These are phyloP conservation scores for Sungouiella thailandica DNA, from an alignment of 805 yeast species.

Conservation along the genomic window DNA sequence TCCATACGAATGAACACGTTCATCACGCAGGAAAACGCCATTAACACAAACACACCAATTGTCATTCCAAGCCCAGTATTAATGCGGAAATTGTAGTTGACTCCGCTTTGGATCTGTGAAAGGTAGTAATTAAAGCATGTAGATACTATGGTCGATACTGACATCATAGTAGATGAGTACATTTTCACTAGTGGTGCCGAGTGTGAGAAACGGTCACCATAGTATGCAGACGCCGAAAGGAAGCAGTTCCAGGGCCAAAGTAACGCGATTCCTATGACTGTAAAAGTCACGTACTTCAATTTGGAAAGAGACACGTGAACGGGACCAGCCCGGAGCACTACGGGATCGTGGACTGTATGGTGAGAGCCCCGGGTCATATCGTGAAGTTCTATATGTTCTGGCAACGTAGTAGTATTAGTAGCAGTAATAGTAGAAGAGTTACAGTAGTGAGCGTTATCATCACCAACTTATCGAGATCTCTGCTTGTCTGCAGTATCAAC, in stretches of 20 bases:
- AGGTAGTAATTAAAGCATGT: conserved; percentile 55
- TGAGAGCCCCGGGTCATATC: conserved; percentile 5
- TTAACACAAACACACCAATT: conserved; percentile 48
- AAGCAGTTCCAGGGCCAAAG: conserved; percentile 96
- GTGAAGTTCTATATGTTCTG: conserved; percentile 4
- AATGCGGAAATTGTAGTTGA: conserved; percentile 54
- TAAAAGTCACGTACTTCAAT: conserved; percentile 52
- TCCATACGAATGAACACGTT: conserved; percentile 30
- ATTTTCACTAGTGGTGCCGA: conserved; percentile 47
- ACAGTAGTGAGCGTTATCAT: too few relatives aligned
- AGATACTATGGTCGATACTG: conserved; percentile 69
- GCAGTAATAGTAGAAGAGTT: too few relatives aligned
- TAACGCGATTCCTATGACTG: conserved; percentile 68
- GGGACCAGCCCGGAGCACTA: conserved; percentile 11
- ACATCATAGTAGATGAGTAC: conserved; percentile 85
- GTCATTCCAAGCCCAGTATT: conserved; percentile 57
- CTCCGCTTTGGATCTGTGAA: conserved; percentile 61
- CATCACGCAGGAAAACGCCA: conserved; percentile 49
- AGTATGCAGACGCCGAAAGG: conserved; percentile 79
- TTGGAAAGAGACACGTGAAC: conserved; percentile 20
- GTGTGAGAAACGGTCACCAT: conserved; percentile 53
- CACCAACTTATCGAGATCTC: too few relatives aligned
- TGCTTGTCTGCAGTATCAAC: too few relatives aligned
- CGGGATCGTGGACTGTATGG: conserved; percentile 16
- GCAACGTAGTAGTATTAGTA: conserved; percentile 3